Base-by-base conservation (phyloP, 305 asterid genomes). In the Stenogyne calaminthoides region DNA sequence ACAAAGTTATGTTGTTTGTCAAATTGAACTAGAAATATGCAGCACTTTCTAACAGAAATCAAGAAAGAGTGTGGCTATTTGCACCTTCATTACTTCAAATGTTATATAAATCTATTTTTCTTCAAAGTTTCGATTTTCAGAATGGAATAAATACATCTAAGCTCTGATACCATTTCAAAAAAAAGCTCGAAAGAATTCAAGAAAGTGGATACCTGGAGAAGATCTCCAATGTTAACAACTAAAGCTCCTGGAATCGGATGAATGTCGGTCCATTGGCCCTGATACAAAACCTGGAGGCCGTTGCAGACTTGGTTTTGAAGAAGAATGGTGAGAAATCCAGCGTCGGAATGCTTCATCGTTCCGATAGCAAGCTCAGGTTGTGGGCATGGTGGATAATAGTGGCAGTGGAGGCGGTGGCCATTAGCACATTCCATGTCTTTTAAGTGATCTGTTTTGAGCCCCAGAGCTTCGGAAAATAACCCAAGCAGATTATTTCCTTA, bases 321-420 rank as follows among this genome's bases (percentile, higher is more conserved):
- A 56, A 84, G 88, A 64, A 84, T 52, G 5, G 88, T 79, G 18
- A 84, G 58, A 34, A 79, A 84, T 14, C 81, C 80, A 1, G 66
- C 12, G 63, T 84, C 88, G 0, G 86, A 58, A 32, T 84, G 88
- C 61, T 62, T 61, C n/a, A 73, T 20, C 0, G 73, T 12, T 19
- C 84, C 86, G 10, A 73, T 4, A 7, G 84, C 58, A 4, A 79
- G 52, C n/a, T 84, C 75, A 0, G 88, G 84, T 56, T 80, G 70
- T 0, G 87, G 87, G 69, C 85, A 83, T 2, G 85, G 67, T 1
- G 85, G 85, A 29, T 83, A 83, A 39, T 80, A 80, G 73, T 76
- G 83, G 7, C 81, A 58, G 16, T 9, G 9, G 9, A 78, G 3
- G 9, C 74, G 55, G 59, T 70, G 73, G 3, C 40, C 64, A 7